Percentiles rank a stretch among this genome's conserved stretches.
Conservation (phyloP, 306 rosid genomes). For the Quercus glauca region DNA sequence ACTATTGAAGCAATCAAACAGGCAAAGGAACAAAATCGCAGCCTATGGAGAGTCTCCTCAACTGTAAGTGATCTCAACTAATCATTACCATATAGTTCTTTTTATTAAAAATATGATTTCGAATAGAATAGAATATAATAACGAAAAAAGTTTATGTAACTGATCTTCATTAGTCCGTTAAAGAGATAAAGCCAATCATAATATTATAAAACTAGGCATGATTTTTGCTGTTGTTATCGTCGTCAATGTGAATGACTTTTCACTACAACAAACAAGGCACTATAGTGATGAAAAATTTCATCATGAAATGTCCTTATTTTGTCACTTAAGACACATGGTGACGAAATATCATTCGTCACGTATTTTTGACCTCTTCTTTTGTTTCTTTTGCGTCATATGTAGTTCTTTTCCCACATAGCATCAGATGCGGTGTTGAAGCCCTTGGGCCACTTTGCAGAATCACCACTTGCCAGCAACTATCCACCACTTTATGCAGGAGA, state of each 20-base stretch:
- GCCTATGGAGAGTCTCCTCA: slow-evolving; percentile 96
- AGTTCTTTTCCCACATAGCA: slow-evolving; percentile 93
- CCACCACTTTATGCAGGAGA: slow-evolving; percentile 75
- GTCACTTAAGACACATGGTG: no score
- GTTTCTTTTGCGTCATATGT: slow-evolving; percentile 10
- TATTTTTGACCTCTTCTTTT: slow-evolving; percentile 7
- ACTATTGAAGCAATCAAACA: slow-evolving; percentile 62
- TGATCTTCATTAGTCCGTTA: no score
- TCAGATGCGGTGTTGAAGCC: slow-evolving; percentile 91
- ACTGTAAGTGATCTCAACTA: slow-evolving; percentile 56
- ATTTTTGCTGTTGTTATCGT: no score
- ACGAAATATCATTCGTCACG: no score
- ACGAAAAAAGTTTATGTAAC: no score
- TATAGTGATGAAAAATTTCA: no score
- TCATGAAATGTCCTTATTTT: no score
- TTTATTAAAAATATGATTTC: no score
- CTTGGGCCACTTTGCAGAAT: slow-evolving; percentile 74
- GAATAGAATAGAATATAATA: no score
- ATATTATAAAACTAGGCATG: no score
- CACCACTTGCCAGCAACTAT: slow-evolving; percentile 54
- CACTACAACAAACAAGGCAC: no score
- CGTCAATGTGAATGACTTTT: slow-evolving; percentile 1
- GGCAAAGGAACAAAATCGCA: slow-evolving; percentile 63
- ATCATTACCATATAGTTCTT: background rate
- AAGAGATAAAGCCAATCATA: no score